phyloP scores from a whole-genome alignment of 2,329 filamentous ascomycete genomes.

The Meredithiella fracta region DNA sequence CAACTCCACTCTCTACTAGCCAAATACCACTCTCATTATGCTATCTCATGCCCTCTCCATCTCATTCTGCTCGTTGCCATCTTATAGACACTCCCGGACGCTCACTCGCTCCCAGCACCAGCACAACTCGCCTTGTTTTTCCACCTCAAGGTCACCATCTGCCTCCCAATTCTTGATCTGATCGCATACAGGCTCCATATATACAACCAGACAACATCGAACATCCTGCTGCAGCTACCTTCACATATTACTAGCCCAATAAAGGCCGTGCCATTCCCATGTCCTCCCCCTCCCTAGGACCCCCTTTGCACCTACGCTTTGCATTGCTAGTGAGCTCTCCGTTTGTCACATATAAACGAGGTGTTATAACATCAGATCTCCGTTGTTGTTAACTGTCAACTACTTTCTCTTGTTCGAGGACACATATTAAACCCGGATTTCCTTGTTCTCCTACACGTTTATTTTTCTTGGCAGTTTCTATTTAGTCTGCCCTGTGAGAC shows the following conservation, averaged over 20 bases:
- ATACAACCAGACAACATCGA: neutral
- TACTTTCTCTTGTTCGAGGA: neutral
- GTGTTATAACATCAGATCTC: neutral
- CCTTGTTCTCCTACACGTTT: neutral
- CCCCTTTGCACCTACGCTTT: neutral
- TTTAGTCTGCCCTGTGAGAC: neutral
- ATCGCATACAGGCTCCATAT: neutral
- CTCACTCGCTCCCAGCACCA: too few species aligned
- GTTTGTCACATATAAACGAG: neutral
- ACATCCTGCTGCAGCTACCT: neutral
- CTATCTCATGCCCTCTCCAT: too few species aligned
- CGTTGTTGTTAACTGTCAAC: neutral
- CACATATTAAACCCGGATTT: neutral
- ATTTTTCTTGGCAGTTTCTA: neutral
- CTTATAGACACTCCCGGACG: too few species aligned
- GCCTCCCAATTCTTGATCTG: neutral
- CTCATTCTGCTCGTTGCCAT: too few species aligned
- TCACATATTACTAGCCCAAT: neutral
- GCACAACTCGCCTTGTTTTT: neutral
- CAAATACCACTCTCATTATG: too few species aligned
- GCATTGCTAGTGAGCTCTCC: too few species aligned
- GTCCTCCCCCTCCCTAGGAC: neutral
- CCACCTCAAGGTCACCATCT: neutral
- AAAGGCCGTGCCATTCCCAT: neutral
- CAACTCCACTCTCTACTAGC: too few species aligned